These are phyloP conservation scores for Abrus precatorius DNA, from an alignment of 306 rosid species.

Conservation along the genomic window DNA sequence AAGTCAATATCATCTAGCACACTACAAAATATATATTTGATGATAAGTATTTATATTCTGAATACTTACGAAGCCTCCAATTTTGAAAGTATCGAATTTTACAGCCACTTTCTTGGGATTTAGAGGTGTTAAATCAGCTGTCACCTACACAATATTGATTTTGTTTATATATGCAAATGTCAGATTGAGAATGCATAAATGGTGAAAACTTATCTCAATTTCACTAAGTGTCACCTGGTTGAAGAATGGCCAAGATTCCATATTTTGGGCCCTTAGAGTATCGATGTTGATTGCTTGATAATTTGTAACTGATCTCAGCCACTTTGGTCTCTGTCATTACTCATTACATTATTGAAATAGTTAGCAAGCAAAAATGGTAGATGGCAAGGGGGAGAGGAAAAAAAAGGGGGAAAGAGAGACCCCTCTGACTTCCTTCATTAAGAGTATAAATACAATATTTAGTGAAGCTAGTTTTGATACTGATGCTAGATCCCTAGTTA, in stretches of 20 bases:
- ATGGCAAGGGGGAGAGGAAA: background rate
- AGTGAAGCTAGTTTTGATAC: conserved; percentile 3
- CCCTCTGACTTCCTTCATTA: background rate
- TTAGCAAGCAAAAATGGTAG: conserved; percentile 27
- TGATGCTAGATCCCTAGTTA: conserved; percentile 5
- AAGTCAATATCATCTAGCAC: conserved; percentile 11
- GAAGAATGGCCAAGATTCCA: conserved; percentile 94
- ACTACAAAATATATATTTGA: conserved; percentile 25
- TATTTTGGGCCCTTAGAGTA: conserved; percentile 89
- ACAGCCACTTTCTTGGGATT: conserved; percentile 91
- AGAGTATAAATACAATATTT: background rate
- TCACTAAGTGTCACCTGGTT: conserved; percentile 73
- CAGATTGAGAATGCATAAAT: conserved; percentile 24
- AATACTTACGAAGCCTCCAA: conserved; percentile 81
- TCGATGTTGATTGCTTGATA: conserved; percentile 89
- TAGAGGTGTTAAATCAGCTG: conserved; percentile 88
- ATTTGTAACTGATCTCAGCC: conserved; percentile 77
- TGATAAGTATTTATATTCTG: conserved; percentile 20
- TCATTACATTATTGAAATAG: conserved; percentile 39
- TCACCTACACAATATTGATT: conserved; percentile 66
- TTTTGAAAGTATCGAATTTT: conserved; percentile 83
- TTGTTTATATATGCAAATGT: conserved; percentile 11
- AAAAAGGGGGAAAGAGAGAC: background rate
- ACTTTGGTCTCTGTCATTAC: conserved; percentile 76
- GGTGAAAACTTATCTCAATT: conserved; percentile 16